Conservation (phyloP, 345 rosid genomes). For the Noccaea bulbosa region DNA sequence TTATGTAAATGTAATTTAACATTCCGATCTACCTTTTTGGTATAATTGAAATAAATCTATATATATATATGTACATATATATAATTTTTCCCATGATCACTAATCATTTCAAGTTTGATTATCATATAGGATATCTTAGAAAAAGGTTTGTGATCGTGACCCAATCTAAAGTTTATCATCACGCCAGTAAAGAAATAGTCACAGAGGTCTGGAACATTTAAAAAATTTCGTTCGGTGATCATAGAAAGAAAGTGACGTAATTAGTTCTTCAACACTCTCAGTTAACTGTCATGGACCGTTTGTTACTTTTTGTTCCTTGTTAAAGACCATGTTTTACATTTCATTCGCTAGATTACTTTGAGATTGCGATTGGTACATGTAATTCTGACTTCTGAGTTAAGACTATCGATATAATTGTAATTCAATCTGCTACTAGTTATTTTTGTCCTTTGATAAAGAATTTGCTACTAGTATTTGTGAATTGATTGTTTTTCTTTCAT, state of each 20-base stretch:
- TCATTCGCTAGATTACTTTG: background rate
- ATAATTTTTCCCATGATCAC: slow-evolving; percentile 26
- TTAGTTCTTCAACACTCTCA: slow-evolving; percentile 14
- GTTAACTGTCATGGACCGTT: slow-evolving; percentile 10
- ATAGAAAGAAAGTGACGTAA: slow-evolving; percentile 24
- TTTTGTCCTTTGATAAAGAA: no score
- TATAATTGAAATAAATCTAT: background rate
- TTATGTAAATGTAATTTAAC: slow-evolving; percentile 13
- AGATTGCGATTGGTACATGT: slow-evolving; percentile 1
- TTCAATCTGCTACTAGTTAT: no score
- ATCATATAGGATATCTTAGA: slow-evolving; percentile 1
- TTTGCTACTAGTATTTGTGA: no score
- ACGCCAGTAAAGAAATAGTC: slow-evolving; percentile 27
- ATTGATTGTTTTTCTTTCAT: background rate
- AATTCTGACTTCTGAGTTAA: no score
- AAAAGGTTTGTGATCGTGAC: slow-evolving; percentile 35
- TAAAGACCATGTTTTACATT: slow-evolving; percentile 2
- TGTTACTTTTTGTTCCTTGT: no score
- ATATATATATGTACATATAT: background rate
- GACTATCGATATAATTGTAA: no score
- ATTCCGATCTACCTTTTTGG: slow-evolving; percentile 4
- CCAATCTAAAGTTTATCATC: slow-evolving; percentile 37
- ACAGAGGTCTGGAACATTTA: background rate
- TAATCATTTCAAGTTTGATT: slow-evolving; percentile 36
- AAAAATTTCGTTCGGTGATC: slow-evolving; percentile 3